Conservation (phyloP, 305 asterid genomes). For the Solanum chacoense region DNA sequence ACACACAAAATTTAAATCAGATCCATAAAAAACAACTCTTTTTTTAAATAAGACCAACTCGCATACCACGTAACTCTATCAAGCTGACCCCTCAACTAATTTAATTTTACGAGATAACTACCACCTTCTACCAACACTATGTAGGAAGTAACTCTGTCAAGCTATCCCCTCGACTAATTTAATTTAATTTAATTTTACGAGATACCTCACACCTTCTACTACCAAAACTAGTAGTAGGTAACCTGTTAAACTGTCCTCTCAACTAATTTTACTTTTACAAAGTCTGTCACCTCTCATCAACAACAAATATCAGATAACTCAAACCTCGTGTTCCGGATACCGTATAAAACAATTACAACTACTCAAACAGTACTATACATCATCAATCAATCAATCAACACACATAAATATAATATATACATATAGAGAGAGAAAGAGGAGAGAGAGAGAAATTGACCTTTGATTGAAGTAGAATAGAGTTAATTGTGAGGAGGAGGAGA, state of each 20-base stretch:
- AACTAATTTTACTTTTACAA: background rate
- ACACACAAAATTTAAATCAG: background rate
- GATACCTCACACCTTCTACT: background rate
- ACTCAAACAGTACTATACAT: background rate
- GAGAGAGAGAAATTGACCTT: background rate
- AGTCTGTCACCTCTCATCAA: background rate
- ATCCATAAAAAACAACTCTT: background rate
- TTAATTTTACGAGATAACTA: background rate
- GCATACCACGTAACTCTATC: background rate
- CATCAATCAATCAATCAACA: background rate
- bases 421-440: background rate
- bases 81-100: background rate
- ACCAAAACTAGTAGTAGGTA: background rate
- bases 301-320: background rate
- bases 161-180: background rate
- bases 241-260: background rate
- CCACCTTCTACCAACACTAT: background rate
- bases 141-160: background rate
- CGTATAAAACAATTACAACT: background rate
- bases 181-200: background rate
- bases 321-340: background rate
- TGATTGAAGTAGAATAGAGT: background rate
- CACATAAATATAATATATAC: background rate
- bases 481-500: background rate
- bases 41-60: background rate